Evolutionary conservation across 176 grass and related monocot species (phyloP).

Genomic region (Triticum dicoccoides): DNA sequence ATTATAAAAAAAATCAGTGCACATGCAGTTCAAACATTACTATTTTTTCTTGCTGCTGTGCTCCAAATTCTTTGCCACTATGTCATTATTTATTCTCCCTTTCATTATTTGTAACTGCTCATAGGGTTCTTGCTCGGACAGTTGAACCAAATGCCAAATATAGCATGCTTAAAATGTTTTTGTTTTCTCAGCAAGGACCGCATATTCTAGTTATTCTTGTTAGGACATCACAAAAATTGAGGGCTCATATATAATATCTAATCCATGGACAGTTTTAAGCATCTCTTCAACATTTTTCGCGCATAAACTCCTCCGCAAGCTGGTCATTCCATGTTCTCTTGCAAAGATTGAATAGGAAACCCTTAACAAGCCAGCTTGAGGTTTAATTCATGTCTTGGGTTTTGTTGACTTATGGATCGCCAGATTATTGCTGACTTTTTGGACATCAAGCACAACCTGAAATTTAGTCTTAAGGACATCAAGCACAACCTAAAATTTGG

Average conservation of each 20-base stretch:
- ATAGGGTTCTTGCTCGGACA: neutral
- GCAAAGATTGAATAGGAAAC: neutral
- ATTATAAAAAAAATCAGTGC: slow-evolving; percentile 1
- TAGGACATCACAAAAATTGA: neutral
- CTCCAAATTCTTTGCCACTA: neutral
- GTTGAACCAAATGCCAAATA: neutral
- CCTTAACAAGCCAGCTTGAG: neutral
- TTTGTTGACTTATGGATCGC: neutral
- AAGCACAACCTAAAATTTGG: neutral
- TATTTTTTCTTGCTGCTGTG: neutral
- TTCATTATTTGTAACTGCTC: neutral
- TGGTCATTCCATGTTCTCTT: neutral
- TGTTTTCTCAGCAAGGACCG: neutral
- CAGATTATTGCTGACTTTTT: neutral
- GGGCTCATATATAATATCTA: neutral
- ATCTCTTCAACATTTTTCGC: neutral
- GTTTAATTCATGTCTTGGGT: neutral
- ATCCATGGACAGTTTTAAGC: neutral
- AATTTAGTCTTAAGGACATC: neutral
- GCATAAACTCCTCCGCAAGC: slow-evolving; percentile 1
- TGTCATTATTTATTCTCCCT: neutral
- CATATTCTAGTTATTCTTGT: slow-evolving; percentile 19
- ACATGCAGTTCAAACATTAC: neutral
- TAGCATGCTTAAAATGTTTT: neutral
- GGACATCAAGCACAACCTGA: neutral